Percentiles rank a stretch among this genome's conserved stretches.
These are phyloP conservation scores for Plasmodium berghei DNA, from an alignment of 169 alveolate genomes.

Conservation along the genomic window DNA sequence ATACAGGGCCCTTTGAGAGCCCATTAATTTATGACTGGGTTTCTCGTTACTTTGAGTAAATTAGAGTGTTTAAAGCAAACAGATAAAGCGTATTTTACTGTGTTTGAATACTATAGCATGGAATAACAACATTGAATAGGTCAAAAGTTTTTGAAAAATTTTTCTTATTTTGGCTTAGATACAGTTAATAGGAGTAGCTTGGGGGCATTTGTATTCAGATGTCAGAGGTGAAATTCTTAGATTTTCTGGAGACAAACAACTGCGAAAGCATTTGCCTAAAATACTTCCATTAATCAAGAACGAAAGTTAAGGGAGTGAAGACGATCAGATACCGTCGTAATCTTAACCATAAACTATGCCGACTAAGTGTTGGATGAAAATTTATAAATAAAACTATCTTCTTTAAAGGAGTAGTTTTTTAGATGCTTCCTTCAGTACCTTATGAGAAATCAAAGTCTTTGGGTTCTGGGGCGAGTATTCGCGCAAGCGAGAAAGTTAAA, in stretches of 20 bases:
- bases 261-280: constrained; percentile 94
- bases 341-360: constrained; percentile 94
- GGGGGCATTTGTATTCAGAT: constrained; percentile 94
- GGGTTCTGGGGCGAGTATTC: constrained; percentile 97
- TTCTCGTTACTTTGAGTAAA: constrained; percentile 86
- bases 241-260: constrained; percentile 92
- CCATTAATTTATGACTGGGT: background rate
- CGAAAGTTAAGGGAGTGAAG: constrained; percentile 94
- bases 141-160: constrained; percentile 8
- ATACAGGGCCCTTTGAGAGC: background rate
- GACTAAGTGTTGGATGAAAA: constrained; percentile 84
- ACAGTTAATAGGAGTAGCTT: constrained; percentile 91
- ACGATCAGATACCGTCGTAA: constrained; percentile 95
- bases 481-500: constrained; percentile 96
- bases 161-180: constrained; percentile 81
- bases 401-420: no score
- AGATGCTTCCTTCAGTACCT: constrained; percentile 88
- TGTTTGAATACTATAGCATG: constrained; percentile 88
- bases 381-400: constrained; percentile 2
- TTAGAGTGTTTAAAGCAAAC: constrained; percentile 95
- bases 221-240: constrained; percentile 94
- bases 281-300: constrained; percentile 93
- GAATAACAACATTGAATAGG: constrained; percentile 86
- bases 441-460: constrained; percentile 93
- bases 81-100: constrained; percentile 10